Evolutionary conservation across 1,284 basidiomycete species (phyloP).

Genomic region (Cryptococcus sp.): DNA sequence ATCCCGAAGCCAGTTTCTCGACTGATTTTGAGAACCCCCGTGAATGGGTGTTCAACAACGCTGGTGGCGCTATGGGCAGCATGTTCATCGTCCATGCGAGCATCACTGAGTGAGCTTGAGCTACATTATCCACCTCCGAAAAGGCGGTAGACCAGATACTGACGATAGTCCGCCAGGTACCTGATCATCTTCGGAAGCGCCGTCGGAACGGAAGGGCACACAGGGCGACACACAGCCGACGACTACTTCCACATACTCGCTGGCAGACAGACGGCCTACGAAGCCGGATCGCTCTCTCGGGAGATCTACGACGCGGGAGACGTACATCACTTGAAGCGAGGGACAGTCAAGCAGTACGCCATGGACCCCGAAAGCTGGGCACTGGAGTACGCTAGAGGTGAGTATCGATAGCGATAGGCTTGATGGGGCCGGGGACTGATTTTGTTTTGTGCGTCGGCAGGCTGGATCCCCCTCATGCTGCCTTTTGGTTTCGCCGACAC

Average conservation of each 20-base stretch:
- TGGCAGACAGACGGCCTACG: slow-evolving; percentile 91
- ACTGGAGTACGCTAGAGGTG: slow-evolving; percentile 89
- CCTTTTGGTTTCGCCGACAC: slow-evolving; percentile 90
- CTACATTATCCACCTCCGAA: background rate
- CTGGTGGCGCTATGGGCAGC: slow-evolving; percentile 92
- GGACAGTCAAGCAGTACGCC: slow-evolving; percentile 91
- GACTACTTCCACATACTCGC: slow-evolving; percentile 96
- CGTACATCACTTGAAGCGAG: slow-evolving; percentile 80
- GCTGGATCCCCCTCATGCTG: slow-evolving; percentile 88
- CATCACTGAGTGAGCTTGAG: slow-evolving; percentile 80
- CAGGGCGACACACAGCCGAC: slow-evolving; percentile 83
- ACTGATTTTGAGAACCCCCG: slow-evolving; percentile 58
- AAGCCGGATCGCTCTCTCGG: slow-evolving; percentile 74
- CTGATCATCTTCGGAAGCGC: slow-evolving; percentile 89
- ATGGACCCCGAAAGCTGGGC: slow-evolving; percentile 96
- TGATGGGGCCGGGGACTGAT: background rate
- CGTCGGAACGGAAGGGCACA: slow-evolving; percentile 93
- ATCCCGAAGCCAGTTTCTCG: slow-evolving; percentile 65
- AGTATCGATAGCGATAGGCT: slow-evolving; percentile 26
- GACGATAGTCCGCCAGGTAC: slow-evolving; percentile 44
- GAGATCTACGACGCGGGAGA: slow-evolving; percentile 82
- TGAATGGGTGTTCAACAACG: slow-evolving; percentile 98
- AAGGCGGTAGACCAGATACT: background rate
- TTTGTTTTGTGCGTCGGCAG: slow-evolving; percentile 51
- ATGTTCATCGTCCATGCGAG: slow-evolving; percentile 97